phyloP scores from a whole-genome alignment of 2,329 filamentous ascomycete species.

The Endothia cerciana region DNA sequence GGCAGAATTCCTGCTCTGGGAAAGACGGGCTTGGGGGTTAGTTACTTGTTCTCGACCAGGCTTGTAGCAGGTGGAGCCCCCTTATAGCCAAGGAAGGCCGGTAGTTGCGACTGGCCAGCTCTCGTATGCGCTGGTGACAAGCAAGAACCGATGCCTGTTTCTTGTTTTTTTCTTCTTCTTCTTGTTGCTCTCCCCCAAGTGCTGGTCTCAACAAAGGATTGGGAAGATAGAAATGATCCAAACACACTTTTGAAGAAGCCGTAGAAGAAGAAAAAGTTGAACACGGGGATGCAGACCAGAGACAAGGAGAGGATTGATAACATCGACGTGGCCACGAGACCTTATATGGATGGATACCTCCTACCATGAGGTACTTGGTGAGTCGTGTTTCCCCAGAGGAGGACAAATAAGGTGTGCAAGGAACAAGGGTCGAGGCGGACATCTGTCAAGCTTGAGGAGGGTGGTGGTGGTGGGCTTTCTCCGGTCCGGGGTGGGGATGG shows the following conservation, averaged over 20 bases:
- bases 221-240: background rate
- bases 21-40: background rate
- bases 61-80: background rate
- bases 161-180: no score
- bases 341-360: slow-evolving; percentile 15
- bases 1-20: background rate
- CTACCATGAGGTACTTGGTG: background rate
- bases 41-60: background rate
- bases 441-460: slow-evolving; percentile 18
- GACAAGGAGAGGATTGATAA: background rate
- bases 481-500: background rate
- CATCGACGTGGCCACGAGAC: slow-evolving; percentile 7
- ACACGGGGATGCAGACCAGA: background rate
- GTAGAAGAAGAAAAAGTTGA: background rate
- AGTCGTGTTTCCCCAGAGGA: slow-evolving; percentile 3
- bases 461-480: slow-evolving; percentile 1
- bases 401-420: slow-evolving; percentile 17
- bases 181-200: background rate
- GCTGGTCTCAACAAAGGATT: background rate
- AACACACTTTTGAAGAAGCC: background rate
- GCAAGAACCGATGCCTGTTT: no score
- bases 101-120: background rate
- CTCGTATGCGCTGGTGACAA: background rate
- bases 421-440: slow-evolving; percentile 13
- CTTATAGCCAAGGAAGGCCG: background rate